phyloP scores from a whole-genome alignment of 805 yeast species.

The Teunomyces lycoperdinae region DNA sequence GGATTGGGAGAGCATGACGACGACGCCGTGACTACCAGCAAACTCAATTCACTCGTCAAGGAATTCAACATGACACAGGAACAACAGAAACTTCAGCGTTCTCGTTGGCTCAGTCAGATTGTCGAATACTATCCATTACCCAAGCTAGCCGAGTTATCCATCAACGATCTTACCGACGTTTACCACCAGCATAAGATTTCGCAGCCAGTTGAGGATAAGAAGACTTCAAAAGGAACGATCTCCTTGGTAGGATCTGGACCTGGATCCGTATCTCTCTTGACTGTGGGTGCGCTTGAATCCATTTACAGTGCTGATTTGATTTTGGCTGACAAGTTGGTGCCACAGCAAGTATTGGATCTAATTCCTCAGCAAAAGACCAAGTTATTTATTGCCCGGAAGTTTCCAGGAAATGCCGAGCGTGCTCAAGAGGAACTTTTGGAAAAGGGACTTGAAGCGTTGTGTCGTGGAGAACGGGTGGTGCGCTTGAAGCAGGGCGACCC shows the following conservation, averaged over 20 bases:
- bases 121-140: conserved; percentile 86
- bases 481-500: conserved; percentile 97
- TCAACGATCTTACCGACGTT: conserved; percentile 53
- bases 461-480: conserved; percentile 73
- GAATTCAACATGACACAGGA: conserved; percentile 56
- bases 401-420: conserved; percentile 93
- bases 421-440: conserved; percentile 83
- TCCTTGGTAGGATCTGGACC: conserved; percentile 95
- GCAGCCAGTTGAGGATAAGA: conserved; percentile 5
- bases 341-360: conserved; percentile 76
- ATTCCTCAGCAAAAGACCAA: conserved; percentile 71
- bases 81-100: conserved; percentile 53
- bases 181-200: conserved; percentile 25
- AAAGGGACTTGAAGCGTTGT: conserved; percentile 65
- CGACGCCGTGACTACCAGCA: conserved; percentile 60
- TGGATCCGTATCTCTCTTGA: conserved; percentile 77
- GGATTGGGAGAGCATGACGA: conserved; percentile 61
- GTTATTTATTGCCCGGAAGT: conserved; percentile 83
- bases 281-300: conserved; percentile 79
- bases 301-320: conserved; percentile 81
- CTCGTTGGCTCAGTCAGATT: conserved; percentile 84
- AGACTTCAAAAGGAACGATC: conserved; percentile 48
- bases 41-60: conserved; percentile 58
- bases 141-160: conserved; percentile 55
- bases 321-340: conserved; percentile 89